A percentile compares a stretch with the other conserved stretches of the same genome.
These are phyloP conservation scores for Herpotrichia juniperi DNA, from an alignment of 2,329 filamentous ascomycete species.

Conservation along the genomic window DNA sequence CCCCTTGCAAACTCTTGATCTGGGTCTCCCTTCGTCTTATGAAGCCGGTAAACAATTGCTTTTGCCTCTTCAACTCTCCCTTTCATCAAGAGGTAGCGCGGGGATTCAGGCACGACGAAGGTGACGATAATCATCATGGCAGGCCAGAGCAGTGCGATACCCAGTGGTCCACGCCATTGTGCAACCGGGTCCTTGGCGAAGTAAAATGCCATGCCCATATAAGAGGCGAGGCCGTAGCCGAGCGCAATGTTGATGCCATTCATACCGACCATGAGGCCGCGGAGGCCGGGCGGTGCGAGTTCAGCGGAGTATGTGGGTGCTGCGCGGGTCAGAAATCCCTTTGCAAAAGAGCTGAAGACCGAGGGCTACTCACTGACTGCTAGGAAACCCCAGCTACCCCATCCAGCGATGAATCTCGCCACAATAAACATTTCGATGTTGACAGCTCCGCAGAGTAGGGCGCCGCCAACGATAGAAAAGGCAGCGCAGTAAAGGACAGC, in stretches of 20 bases:
- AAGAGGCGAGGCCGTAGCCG: slow-evolving; percentile 25
- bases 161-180: slow-evolving; percentile 34
- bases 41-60: slow-evolving; percentile 19
- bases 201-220: slow-evolving; percentile 30
- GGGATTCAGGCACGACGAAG: slow-evolving; percentile 19
- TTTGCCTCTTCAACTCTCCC: slow-evolving; percentile 17
- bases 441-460: slow-evolving; percentile 17
- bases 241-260: slow-evolving; percentile 25
- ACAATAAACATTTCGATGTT: slow-evolving; percentile 53
- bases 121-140: slow-evolving; percentile 25
- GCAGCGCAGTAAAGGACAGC: slow-evolving; percentile 24
- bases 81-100: slow-evolving; percentile 17
- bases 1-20: slow-evolving; percentile 26
- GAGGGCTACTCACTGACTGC: slow-evolving; percentile 24
- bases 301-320: slow-evolving; percentile 27
- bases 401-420: slow-evolving; percentile 74
- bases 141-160: slow-evolving; percentile 28
- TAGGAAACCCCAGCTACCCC: slow-evolving; percentile 40
- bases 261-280: slow-evolving; percentile 31
- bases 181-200: slow-evolving; percentile 13
- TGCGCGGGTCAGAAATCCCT: slow-evolving; percentile 1
- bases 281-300: slow-evolving; percentile 25
- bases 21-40: slow-evolving; percentile 21
- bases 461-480: slow-evolving; percentile 25
- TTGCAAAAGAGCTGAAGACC: not conserved